These are phyloP conservation scores for Eucalyptus pauciflora DNA, from an alignment of 345 rosid species.

Conservation along the genomic window DNA sequence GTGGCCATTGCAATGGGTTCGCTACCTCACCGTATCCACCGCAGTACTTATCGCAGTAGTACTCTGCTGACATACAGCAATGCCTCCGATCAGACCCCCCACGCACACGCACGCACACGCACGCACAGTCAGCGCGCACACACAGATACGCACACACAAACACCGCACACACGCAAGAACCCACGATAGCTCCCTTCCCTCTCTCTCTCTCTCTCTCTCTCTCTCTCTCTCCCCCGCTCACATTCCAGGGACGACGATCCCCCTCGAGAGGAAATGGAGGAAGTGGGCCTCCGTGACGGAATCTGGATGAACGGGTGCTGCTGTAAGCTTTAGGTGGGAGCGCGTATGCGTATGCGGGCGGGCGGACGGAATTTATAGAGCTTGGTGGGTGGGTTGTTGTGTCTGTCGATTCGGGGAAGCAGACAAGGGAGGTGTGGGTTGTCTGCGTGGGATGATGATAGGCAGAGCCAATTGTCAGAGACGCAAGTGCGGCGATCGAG, in stretches of 20 bases:
- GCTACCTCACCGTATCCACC: slow-evolving; percentile 16
- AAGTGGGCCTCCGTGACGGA: neutral
- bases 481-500: neutral
- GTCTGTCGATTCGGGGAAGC: neutral
- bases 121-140: neutral
- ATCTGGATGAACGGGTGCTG: neutral
- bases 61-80: slow-evolving; percentile 50
- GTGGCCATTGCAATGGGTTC: slow-evolving; percentile 67
- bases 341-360: neutral
- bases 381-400: neutral
- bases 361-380: neutral
- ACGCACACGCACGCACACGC: neutral
- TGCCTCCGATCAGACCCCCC: neutral
- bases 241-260: neutral
- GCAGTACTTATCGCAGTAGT: slow-evolving; percentile 1
- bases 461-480: neutral
- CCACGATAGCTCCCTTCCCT: neutral
- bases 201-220: neutral
- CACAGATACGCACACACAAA: neutral
- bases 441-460: neutral
- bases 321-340: neutral
- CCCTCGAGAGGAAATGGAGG: neutral
- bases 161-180: neutral
- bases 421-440: neutral
- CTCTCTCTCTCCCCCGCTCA: neutral